These are phyloP conservation scores for Globisporangium carolinianum DNA, from an alignment of 352 stramenopile species.

Conservation along the genomic window DNA sequence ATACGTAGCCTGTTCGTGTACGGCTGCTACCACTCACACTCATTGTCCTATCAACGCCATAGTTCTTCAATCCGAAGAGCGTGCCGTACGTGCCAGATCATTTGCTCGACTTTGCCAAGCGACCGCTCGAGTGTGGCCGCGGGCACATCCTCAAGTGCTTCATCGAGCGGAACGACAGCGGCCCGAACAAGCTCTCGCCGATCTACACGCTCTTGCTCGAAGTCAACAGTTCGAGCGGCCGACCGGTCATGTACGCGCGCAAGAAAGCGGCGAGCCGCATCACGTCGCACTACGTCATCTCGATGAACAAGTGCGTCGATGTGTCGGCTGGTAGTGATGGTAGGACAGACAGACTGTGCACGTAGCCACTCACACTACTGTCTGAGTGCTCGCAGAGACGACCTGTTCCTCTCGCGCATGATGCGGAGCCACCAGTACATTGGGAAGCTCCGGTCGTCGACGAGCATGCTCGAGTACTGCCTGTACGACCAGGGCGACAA, in stretches of 20 bases:
- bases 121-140: slow-evolving; percentile 64
- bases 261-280: slow-evolving; percentile 72
- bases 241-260: slow-evolving; percentile 76
- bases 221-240: slow-evolving; percentile 79
- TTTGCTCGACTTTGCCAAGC: slow-evolving; percentile 75
- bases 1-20: not conserved
- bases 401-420: slow-evolving; percentile 70
- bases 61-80: slow-evolving; percentile 82
- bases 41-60: not conserved
- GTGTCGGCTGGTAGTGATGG: not conserved
- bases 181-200: slow-evolving; percentile 71
- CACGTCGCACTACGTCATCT: slow-evolving; percentile 86
- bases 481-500: slow-evolving; percentile 85
- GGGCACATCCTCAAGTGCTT: slow-evolving; percentile 85
- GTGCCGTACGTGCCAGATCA: slow-evolving; percentile 79
- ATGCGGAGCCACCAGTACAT: slow-evolving; percentile 84
- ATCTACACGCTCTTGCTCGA: slow-evolving; percentile 81
- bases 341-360: too few relatives aligned
- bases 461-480: slow-evolving; percentile 77
- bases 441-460: slow-evolving; percentile 78
- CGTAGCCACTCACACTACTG: not conserved
- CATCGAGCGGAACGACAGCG: slow-evolving; percentile 79
- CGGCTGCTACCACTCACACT: not conserved
- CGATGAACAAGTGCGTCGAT: slow-evolving; percentile 52
- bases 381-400: slow-evolving; percentile 30